A percentile compares a stretch with the other conserved stretches of the same genome.
Conservation (phyloP, 805 yeast species). For the Cyberlindnera misumaiensis region DNA sequence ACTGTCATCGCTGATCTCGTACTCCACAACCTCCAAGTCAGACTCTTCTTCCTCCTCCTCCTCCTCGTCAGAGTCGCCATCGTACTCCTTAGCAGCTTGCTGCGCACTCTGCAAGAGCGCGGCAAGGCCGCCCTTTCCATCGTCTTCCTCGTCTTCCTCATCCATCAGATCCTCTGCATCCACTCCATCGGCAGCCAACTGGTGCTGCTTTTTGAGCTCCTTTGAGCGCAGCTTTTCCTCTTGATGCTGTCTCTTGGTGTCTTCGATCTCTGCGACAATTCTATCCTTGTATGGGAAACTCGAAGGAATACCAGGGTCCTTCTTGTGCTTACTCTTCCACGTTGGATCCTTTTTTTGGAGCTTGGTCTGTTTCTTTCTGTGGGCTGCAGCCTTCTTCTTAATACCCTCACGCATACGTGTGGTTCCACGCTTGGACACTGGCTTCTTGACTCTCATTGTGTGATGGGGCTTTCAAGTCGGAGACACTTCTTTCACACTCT, state of each 20-base stretch:
- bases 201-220: constrained; percentile 38
- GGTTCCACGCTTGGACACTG: constrained; percentile 77
- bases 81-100: constrained; percentile 73
- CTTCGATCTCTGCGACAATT: constrained; percentile 68
- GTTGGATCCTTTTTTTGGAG: constrained; percentile 82
- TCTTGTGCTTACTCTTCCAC: constrained; percentile 79
- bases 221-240: constrained; percentile 48
- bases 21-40: constrained; percentile 43
- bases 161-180: constrained; percentile 31
- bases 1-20: constrained; percentile 39
- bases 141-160: constrained; percentile 32
- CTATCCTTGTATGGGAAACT: constrained; percentile 90
- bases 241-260: constrained; percentile 44
- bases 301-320: constrained; percentile 93
- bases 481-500: too few species aligned
- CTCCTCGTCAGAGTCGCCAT: constrained; percentile 39
- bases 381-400: constrained; percentile 91
- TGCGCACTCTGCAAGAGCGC: constrained; percentile 82
- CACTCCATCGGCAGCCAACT: constrained; percentile 32
- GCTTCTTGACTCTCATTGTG: constrained; percentile 26
- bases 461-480: too few species aligned
- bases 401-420: constrained; percentile 96
- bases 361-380: constrained; percentile 79
- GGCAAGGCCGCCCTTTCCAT: constrained; percentile 65
- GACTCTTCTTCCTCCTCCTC: constrained; percentile 33